Evolutionary conservation across 306 rosid genomes (phyloP).

Genomic region (Arachis stenosperma): DNA sequence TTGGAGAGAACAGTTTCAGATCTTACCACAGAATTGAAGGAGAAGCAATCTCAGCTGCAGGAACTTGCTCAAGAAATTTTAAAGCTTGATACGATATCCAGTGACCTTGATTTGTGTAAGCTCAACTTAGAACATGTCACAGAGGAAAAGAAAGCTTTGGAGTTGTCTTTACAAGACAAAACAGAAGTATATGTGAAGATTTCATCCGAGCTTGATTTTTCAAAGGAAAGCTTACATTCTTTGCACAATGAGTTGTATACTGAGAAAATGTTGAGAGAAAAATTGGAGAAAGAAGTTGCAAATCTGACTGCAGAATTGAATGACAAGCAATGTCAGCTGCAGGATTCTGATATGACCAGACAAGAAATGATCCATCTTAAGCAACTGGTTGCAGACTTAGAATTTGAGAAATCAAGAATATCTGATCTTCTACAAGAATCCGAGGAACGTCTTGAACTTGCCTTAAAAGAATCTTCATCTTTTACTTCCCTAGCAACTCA

Average conservation of each 20-base stretch:
- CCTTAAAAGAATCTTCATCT: constrained; percentile 58
- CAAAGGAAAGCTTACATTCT: constrained; percentile 54
- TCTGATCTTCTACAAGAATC: constrained; percentile 53
- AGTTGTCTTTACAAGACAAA: constrained; percentile 57
- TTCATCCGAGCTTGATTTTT: constrained; percentile 53
- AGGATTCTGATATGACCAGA: constrained; percentile 59
- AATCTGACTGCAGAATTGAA: constrained; percentile 67
- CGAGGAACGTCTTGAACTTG: constrained; percentile 54
- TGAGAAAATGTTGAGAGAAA: constrained; percentile 60
- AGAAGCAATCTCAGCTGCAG: constrained; percentile 61
- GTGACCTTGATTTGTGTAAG: constrained; percentile 66
- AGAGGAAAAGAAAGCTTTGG: constrained; percentile 65
- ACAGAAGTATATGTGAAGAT: constrained; percentile 62
- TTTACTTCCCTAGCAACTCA: constrained; percentile 55
- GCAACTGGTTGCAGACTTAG: constrained; percentile 59
- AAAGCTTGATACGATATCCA: constrained; percentile 40
- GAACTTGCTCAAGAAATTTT: constrained; percentile 37
- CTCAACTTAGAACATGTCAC: constrained; percentile 48
- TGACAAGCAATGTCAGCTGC: constrained; percentile 62
- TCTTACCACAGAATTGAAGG: constrained; percentile 66
- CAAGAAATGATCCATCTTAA: constrained; percentile 67
- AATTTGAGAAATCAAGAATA: constrained; percentile 73
- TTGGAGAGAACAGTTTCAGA: constrained; percentile 59
- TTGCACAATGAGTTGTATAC: constrained; percentile 53
- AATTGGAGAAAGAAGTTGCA: constrained; percentile 54